These are phyloP conservation scores for Termitomyces heimii DNA, from an alignment of 768 basidiomycete species.

Conservation along the genomic window DNA sequence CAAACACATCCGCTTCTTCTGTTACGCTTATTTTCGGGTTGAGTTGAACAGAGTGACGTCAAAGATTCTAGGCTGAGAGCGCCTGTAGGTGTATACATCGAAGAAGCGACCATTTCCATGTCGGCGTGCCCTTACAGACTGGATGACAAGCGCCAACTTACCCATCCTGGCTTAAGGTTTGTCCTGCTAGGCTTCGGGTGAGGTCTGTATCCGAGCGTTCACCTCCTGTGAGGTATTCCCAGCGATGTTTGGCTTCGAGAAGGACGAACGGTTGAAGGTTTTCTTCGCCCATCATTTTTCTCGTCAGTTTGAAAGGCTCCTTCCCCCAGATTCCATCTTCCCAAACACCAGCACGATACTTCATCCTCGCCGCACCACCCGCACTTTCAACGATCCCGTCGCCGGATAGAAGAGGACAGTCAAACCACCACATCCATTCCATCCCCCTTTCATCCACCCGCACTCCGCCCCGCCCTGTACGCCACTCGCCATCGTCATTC, in stretches of 20 bases:
- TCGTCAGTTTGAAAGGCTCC: background rate
- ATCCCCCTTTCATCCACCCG: background rate
- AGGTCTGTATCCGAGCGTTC: background rate
- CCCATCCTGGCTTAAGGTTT: background rate
- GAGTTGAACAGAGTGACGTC: conserved; percentile 54
- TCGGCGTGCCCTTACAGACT: conserved; percentile 52
- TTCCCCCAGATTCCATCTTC: background rate
- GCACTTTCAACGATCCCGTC: background rate
- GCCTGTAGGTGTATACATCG: conserved; percentile 13
- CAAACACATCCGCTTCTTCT: too few species aligned
- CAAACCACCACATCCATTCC: background rate
- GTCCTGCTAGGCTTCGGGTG: background rate
- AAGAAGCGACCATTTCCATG: conserved; percentile 37
- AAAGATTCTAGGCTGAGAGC: conserved; percentile 12
- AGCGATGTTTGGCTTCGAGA: background rate
- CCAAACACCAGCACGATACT: background rate
- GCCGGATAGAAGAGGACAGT: background rate
- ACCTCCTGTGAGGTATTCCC: background rate
- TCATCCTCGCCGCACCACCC: background rate
- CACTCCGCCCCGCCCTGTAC: background rate
- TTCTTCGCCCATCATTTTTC: background rate
- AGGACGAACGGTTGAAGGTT: background rate
- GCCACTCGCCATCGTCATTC: background rate
- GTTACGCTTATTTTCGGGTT: conserved; percentile 89
- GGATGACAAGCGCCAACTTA: conserved; percentile 38